These are phyloP conservation scores for Microbotryomycetes sp. DNA, from an alignment of 1,284 basidiomycete genomes.

Conservation along the genomic window DNA sequence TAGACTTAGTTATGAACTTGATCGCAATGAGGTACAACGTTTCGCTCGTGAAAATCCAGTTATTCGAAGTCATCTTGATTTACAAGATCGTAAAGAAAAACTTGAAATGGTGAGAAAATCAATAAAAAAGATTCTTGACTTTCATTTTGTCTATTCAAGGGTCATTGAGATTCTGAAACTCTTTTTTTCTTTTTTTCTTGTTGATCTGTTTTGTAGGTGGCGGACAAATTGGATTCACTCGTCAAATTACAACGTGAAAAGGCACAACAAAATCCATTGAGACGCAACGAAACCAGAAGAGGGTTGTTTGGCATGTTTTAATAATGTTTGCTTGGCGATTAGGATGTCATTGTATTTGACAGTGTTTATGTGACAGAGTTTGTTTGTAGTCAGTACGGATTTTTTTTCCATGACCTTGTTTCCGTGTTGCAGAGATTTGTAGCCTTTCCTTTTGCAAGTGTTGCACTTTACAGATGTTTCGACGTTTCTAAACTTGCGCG, in stretches of 20 bases:
- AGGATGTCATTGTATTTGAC: too few species aligned
- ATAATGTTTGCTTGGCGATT: too few species aligned
- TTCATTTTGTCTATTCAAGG: neutral
- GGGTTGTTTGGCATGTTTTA: conserved; percentile 33
- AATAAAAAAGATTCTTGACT: neutral
- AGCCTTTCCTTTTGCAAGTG: too few species aligned
- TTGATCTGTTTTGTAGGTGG: conserved; percentile 34
- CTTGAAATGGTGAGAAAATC: conserved; percentile 73
- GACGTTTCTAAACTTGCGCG: too few species aligned
- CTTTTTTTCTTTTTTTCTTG: neutral
- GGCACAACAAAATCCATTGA: conserved; percentile 14
- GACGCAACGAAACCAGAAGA: conserved; percentile 5
- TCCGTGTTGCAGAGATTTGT: too few species aligned
- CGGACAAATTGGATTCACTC: conserved; percentile 41
- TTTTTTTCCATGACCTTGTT: too few species aligned
- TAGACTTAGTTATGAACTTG: conserved; percentile 83
- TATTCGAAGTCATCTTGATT: conserved; percentile 78
- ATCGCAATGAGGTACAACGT: conserved; percentile 71
- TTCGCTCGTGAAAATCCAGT: conserved; percentile 93
- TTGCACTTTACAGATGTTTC: too few species aligned
- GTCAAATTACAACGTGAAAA: conserved; percentile 43
- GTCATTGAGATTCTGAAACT: neutral
- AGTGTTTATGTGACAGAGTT: too few species aligned
- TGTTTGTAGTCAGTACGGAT: too few species aligned
- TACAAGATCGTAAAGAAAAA: conserved; percentile 96